phyloP scores from a whole-genome alignment of 148 eudicot species.

The Vaccinium vitisidaea region DNA sequence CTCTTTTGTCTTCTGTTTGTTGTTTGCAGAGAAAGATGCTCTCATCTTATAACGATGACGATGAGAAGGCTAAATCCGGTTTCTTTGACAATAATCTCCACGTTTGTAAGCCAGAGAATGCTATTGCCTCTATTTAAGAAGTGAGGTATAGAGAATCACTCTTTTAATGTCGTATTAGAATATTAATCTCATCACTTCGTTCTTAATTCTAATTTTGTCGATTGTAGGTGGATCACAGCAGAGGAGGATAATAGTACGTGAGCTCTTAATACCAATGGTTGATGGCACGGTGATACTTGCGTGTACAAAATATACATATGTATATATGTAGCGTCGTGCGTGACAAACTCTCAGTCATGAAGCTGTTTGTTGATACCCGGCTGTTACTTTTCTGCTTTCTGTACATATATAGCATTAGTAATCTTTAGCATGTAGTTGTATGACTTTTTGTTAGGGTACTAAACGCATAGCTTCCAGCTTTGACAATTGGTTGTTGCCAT shows the following conservation, averaged over 20 bases:
- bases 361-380: neutral
- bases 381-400: neutral
- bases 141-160: neutral
- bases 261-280: neutral
- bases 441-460: neutral
- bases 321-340: neutral
- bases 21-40: slow-evolving; percentile 38
- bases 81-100: slow-evolving; percentile 6
- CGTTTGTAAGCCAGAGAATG: slow-evolving; percentile 14
- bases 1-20: neutral
- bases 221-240: neutral
- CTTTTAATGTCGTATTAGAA: neutral
- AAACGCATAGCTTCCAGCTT: neutral
- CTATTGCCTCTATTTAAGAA: slow-evolving; percentile 22
- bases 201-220: neutral
- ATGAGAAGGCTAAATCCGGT: slow-evolving; percentile 23
- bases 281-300: neutral
- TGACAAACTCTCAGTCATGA: neutral
- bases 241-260: neutral
- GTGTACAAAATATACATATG: neutral
- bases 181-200: neutral
- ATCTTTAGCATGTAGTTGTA: neutral
- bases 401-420: neutral
- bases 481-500: neutral
- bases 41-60: slow-evolving; percentile 28